A percentile compares a stretch with the other conserved stretches of the same genome.
Evolutionary conservation across 352 stramenopile genomes (phyloP).

Genomic region (Elongisporangium anandrum): DNA sequence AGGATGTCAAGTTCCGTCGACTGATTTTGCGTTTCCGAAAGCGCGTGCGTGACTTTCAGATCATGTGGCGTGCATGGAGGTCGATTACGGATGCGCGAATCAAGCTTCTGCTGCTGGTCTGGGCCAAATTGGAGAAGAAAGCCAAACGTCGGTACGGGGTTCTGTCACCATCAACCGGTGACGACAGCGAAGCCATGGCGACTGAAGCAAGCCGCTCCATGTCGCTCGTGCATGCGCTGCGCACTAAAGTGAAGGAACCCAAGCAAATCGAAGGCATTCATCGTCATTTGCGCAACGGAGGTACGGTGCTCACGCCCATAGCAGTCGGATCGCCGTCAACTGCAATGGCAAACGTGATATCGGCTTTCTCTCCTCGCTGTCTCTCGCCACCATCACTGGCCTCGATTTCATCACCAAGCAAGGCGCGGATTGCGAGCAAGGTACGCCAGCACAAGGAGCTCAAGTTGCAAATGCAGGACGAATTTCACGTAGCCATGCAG

Average conservation of each 20-base stretch:
- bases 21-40: slow-evolving; percentile 77
- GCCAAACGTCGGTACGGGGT: slow-evolving; percentile 38
- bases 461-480: slow-evolving; percentile 35
- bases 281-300: slow-evolving; percentile 58
- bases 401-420: slow-evolving; percentile 1
- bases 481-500: slow-evolving; percentile 54
- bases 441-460: slow-evolving; percentile 22
- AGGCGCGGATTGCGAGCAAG: slow-evolving; percentile 4
- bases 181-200: too few relatives aligned
- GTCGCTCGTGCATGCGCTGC: slow-evolving; percentile 7
- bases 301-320: slow-evolving; percentile 37
- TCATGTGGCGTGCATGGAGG: slow-evolving; percentile 67
- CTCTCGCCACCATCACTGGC: slow-evolving; percentile 4
- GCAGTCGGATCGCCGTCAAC: neutral
- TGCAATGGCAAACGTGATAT: slow-evolving; percentile 11
- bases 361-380: slow-evolving; percentile 3
- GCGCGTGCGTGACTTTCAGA: slow-evolving; percentile 66
- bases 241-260: slow-evolving; percentile 13
- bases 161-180: slow-evolving; percentile 3
- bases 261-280: slow-evolving; percentile 47
- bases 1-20: slow-evolving; percentile 79
- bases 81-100: slow-evolving; percentile 68
- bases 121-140: slow-evolving; percentile 61
- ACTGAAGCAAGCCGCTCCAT: too few relatives aligned
- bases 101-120: slow-evolving; percentile 65